Evolutionary conservation across 805 yeast species (phyloP).

Genomic region (Candida pseudoglaebosa): DNA sequence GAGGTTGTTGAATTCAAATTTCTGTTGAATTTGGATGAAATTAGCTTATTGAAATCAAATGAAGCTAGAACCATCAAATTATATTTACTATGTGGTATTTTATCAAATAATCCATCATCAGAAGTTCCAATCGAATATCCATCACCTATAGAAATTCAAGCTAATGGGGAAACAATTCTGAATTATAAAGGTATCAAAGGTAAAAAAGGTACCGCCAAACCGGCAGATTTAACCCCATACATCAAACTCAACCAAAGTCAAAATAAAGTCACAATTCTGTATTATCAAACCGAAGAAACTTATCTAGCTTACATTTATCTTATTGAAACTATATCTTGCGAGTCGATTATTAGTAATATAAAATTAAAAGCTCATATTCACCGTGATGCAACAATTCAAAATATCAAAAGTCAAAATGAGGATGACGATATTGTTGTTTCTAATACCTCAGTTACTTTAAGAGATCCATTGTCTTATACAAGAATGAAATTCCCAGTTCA

Average conservation of each 20-base stretch:
- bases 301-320: conserved; percentile 55
- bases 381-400: conserved; percentile 44
- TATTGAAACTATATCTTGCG: conserved; percentile 38
- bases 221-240: conserved; percentile 68
- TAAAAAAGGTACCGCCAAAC: conserved; percentile 72
- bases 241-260: conserved; percentile 18
- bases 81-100: conserved; percentile 53
- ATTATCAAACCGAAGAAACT: conserved; percentile 52
- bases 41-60: conserved; percentile 22
- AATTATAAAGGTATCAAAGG: conserved; percentile 66
- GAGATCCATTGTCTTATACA: conserved; percentile 74
- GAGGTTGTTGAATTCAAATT: conserved; percentile 35
- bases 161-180: conserved; percentile 56
- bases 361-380: conserved; percentile 48
- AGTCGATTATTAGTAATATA: conserved; percentile 17
- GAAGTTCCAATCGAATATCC: conserved; percentile 60
- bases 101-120: conserved; percentile 9
- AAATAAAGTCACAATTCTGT: conserved; percentile 50
- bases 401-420: conserved; percentile 38
- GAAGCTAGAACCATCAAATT: conserved; percentile 29
- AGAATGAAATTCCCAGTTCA: conserved; percentile 71
- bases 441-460: conserved; percentile 60
- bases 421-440: conserved; percentile 67
- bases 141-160: conserved; percentile 58
- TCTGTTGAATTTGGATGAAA: conserved; percentile 40